Evolutionary conservation across 2,329 filamentous ascomycete genomes (phyloP).

Genomic region (Trichoderma koningii): DNA sequence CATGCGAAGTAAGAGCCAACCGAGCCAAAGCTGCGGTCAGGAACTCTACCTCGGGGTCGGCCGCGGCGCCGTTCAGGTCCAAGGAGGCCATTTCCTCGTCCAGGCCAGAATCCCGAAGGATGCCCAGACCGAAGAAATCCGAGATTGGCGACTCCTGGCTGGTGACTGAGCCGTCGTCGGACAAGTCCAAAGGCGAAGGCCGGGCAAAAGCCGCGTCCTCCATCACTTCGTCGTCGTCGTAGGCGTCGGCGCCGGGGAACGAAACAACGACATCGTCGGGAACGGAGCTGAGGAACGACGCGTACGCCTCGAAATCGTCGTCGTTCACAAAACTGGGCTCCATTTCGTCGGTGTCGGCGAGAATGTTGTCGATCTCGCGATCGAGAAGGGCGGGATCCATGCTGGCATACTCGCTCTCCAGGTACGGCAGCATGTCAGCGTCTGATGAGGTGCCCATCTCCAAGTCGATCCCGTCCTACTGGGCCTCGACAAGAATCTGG

Average conservation of each 20-base stretch:
- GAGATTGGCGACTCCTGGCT: not conserved
- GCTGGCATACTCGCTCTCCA: constrained; percentile 1
- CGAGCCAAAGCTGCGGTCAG: constrained; percentile 24
- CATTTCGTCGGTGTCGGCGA: constrained; percentile 5
- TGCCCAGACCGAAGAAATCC: constrained; percentile 2
- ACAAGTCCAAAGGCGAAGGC: constrained; percentile 2
- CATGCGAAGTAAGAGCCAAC: constrained; percentile 11
- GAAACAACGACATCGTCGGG: not conserved
- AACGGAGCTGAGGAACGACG: constrained; percentile 3
- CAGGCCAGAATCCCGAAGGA: constrained; percentile 18
- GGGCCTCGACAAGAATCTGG: constrained; percentile 18
- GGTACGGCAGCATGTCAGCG: constrained; percentile 9
- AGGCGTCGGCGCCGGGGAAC: not conserved
- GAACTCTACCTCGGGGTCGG: constrained; percentile 20
- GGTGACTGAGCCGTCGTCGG: not conserved
- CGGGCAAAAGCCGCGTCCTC: not conserved
- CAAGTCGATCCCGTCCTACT: constrained; percentile 24
- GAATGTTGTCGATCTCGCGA: constrained; percentile 18
- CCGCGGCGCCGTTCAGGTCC: not conserved
- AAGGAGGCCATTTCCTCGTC: constrained; percentile 18
- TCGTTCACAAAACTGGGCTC: not conserved
- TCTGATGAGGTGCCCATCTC: constrained; percentile 9
- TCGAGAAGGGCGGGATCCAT: constrained; percentile 23
- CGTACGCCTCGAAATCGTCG: constrained; percentile 12
- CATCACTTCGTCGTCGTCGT: constrained; percentile 15